A percentile compares a stretch with the other conserved stretches of the same genome.
phyloP scores from a whole-genome alignment of 2,329 filamentous ascomycete species.

The Fusarium virguliforme region DNA sequence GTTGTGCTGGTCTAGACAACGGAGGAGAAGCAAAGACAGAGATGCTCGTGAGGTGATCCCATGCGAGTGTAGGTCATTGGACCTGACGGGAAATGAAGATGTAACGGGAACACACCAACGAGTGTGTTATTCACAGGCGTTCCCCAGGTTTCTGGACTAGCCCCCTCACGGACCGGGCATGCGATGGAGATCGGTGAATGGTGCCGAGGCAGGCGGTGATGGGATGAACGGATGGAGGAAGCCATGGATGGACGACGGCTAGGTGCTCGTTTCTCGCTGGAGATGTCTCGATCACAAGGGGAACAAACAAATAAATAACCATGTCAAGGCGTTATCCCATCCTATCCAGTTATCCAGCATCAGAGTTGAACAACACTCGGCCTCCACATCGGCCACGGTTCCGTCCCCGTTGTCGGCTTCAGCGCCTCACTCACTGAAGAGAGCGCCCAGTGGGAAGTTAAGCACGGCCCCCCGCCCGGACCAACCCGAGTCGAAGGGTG shows the following conservation, averaged over 20 bases:
- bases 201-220: slow-evolving; percentile 1
- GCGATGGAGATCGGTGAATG: slow-evolving; percentile 4
- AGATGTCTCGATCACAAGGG: not conserved
- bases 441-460: slow-evolving; percentile 20
- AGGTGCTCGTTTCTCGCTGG: no score
- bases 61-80: slow-evolving; percentile 40
- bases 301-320: no score
- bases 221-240: not conserved
- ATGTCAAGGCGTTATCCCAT: not conserved
- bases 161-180: slow-evolving; percentile 13
- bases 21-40: slow-evolving; percentile 27
- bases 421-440: slow-evolving; percentile 25
- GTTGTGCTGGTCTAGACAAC: slow-evolving; percentile 15
- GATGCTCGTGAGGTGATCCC: slow-evolving; percentile 29
- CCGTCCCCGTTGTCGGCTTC: slow-evolving; percentile 40
- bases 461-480: slow-evolving; percentile 39
- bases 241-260: not conserved
- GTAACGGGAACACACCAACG: slow-evolving; percentile 11
- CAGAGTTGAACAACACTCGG: not conserved
- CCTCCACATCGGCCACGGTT: slow-evolving; percentile 41
- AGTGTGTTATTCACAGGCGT: slow-evolving; percentile 18
- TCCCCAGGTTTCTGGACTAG: slow-evolving; percentile 18
- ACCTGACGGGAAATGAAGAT: slow-evolving; percentile 45
- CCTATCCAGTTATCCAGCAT: no score
- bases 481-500: slow-evolving; percentile 40